A percentile compares a stretch with the other conserved stretches of the same genome.
Evolutionary conservation across 2,329 filamentous ascomycete species (phyloP).

Genomic region (Talaromyces sp.): DNA sequence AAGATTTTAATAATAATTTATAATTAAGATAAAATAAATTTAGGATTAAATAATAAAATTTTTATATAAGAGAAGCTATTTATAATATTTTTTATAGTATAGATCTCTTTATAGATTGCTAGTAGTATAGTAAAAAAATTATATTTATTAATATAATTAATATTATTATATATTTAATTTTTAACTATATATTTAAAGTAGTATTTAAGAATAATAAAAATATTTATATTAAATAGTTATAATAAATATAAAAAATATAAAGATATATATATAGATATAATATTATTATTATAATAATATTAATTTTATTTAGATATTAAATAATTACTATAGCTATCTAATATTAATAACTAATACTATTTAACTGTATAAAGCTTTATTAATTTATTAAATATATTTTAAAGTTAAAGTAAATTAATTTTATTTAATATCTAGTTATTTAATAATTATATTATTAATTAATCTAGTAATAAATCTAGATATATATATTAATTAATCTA

Average conservation of each 20-base stretch:
- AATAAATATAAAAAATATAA: conserved; percentile 24
- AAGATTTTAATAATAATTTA: background rate
- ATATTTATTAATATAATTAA: background rate
- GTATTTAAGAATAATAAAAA: background rate
- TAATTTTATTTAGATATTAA: background rate
- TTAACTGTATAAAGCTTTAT: background rate
- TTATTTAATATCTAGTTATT: background rate
- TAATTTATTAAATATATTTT: too few species aligned
- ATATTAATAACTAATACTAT: too few species aligned
- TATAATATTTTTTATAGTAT: background rate
- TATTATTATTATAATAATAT: background rate
- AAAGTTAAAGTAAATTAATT: background rate
- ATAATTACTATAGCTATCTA: too few species aligned
- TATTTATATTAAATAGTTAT: background rate
- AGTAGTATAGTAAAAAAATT: background rate
- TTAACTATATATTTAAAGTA: background rate
- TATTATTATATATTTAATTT: background rate
- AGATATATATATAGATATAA: background rate
- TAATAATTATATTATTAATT: background rate
- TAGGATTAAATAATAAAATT: background rate
- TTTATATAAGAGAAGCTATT: background rate
- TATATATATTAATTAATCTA: background rate
- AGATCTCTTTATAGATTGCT: background rate
- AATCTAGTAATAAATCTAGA: background rate
- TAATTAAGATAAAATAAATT: conserved; percentile 1